Base-by-base conservation (phyloP, 352 stramenopile species). In the Phytophthora cactorum region DNA sequence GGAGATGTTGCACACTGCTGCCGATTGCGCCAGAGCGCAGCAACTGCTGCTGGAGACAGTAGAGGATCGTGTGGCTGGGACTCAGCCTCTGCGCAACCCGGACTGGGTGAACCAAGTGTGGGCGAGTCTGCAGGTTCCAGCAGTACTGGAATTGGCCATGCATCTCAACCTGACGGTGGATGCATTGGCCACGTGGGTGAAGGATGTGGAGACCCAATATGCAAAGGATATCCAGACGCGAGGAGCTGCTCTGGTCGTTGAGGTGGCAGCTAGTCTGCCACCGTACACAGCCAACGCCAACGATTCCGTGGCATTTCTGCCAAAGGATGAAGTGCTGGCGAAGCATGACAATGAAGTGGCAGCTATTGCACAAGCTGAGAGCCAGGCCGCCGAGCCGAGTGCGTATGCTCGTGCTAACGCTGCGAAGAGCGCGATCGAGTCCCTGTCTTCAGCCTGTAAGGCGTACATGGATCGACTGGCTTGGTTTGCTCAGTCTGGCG, bases 381-480 rank as follows among this genome's bases (percentile, higher is more conserved):
- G 55, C 4, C n/a, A 63, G n/a, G 41, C 55, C 27, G 34, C 17
- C 34, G 52, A 71, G 3, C 3, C 66, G 17, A 80, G 46, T 55
- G 68, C 78, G 0, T 73, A 61, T 39, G 63, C 52, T 58, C 67
- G 79, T 7, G 78, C 82, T 1, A 70, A 72, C 12, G 76, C 78
- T 17, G 75, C 79, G 0, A 68, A 81, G 51, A 70, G 68, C 10
- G 67, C 75, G 3, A 89, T 92, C 45, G 62, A 74, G 32, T 63
- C 65, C 36, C 51, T 91, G 17, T 83, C 76, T 27, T 53, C 58
- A 11, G 74, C 74, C 6, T 88, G 81, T 22, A 63, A 65, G 9
- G 56, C 66, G 4, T 84, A 81, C 28, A 70, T 90, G 50, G 65
- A 71, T 44, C 65, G 66, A 1, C 52, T 92, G 7, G 49, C 66